Percentiles rank a stretch among this genome's conserved stretches.
phyloP scores from a whole-genome alignment of 768 basidiomycete genomes.

The Mycena chlorophos region DNA sequence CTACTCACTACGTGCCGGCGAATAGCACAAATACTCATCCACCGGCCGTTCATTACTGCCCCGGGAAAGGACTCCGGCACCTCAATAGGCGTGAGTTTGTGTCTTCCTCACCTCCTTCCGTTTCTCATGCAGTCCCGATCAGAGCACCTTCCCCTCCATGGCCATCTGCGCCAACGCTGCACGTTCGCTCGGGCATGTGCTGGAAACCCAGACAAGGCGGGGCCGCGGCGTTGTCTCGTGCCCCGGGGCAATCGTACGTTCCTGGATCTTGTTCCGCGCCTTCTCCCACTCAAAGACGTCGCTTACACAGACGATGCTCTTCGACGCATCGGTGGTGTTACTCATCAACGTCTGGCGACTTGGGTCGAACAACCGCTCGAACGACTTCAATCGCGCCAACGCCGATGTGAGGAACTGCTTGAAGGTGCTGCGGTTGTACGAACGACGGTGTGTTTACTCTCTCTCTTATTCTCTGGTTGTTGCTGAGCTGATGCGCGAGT shows the following conservation, averaged over 20 bases:
- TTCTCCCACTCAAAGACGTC: constrained; percentile 6
- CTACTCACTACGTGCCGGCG: constrained; percentile 1
- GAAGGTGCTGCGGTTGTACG: neutral
- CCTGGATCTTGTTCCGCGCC: neutral
- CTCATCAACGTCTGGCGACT: constrained; percentile 41
- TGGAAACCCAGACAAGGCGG: constrained; percentile 20
- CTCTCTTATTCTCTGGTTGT: neutral
- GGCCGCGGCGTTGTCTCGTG: constrained; percentile 27
- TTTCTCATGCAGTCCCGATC: neutral
- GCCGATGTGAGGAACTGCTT: constrained; percentile 1
- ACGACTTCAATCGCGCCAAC: neutral
- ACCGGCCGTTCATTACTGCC: constrained; percentile 46
- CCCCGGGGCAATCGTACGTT: constrained; percentile 14
- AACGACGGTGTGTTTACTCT: neutral
- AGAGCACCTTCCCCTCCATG: constrained; percentile 36
- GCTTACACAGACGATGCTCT: constrained; percentile 25
- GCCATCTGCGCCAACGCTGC: constrained; percentile 46
- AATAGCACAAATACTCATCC: constrained; percentile 41
- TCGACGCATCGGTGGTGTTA: constrained; percentile 39
- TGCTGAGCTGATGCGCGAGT: neutral
- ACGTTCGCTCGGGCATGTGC: constrained; percentile 38
- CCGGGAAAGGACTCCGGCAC: constrained; percentile 6
- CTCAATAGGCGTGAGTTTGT: neutral
- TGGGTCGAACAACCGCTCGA: neutral
- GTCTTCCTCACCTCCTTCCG: neutral